A percentile compares a stretch with the other conserved stretches of the same genome.
phyloP scores from a whole-genome alignment of 768 basidiomycete genomes.

The Russula emetica region DNA sequence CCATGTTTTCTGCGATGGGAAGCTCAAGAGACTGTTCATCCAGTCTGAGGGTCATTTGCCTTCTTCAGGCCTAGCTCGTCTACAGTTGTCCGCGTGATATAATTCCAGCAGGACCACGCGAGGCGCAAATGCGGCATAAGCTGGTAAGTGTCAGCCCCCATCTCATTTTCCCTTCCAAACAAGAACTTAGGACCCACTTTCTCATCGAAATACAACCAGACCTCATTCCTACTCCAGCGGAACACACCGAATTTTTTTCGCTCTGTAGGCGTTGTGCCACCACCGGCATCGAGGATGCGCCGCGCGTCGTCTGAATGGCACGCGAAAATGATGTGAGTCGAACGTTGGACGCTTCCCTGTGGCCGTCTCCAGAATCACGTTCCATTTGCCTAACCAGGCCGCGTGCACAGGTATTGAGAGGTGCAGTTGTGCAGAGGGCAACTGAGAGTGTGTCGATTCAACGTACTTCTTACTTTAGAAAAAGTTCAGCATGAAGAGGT shows the following conservation, averaged over 20 bases:
- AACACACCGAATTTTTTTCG: too few relatives aligned
- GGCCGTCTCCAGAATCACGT: too few relatives aligned
- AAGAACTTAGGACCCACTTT: conserved; percentile 39
- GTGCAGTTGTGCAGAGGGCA: conserved; percentile 53
- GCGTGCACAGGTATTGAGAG: conserved; percentile 51
- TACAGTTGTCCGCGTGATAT: conserved; percentile 50
- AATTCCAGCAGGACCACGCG: conserved; percentile 81
- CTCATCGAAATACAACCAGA: conserved; percentile 60
- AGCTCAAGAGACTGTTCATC: conserved; percentile 1
- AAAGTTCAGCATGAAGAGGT: background rate
- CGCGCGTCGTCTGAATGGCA: too few relatives aligned
- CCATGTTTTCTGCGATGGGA: background rate
- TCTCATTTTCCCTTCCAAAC: too few relatives aligned
- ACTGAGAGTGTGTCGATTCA: conserved; percentile 55
- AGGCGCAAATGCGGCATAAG: conserved; percentile 58
- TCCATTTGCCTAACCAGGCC: conserved; percentile 31
- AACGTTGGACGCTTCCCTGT: too few relatives aligned
- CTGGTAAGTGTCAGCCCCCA: conserved; percentile 34
- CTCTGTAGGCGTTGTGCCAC: too few relatives aligned
- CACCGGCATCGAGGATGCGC: too few relatives aligned
- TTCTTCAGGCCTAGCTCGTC: conserved; percentile 37
- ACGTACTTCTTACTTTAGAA: conserved; percentile 51
- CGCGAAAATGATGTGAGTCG: too few relatives aligned
- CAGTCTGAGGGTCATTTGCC: conserved; percentile 41
- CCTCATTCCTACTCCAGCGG: conserved; percentile 68